Percentiles rank a stretch among this genome's conserved stretches.
These are phyloP conservation scores for Xylariaceae sp. DNA, from an alignment of 2,329 filamentous ascomycete genomes.

Conservation along the genomic window DNA sequence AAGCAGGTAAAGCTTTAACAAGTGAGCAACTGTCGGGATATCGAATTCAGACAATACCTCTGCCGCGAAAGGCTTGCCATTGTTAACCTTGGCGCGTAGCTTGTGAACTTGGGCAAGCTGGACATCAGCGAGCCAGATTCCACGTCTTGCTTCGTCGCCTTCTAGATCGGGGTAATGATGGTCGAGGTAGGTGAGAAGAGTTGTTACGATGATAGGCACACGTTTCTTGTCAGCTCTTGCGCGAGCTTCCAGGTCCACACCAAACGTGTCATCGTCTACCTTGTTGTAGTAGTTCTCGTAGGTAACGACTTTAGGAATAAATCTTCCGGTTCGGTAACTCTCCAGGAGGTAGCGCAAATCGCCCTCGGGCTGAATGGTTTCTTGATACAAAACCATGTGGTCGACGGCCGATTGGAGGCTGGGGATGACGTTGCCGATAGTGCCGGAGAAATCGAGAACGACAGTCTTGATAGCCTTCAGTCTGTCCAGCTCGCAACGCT, in stretches of 20 bases:
- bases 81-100: conserved; percentile 76
- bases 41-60: conserved; percentile 84
- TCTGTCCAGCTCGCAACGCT: conserved; percentile 92
- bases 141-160: conserved; percentile 85
- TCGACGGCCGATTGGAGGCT: conserved; percentile 93
- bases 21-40: conserved; percentile 86
- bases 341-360: conserved; percentile 92
- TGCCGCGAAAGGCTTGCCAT: conserved; percentile 70
- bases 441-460: conserved; percentile 92
- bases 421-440: conserved; percentile 96
- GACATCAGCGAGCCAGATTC: conserved; percentile 92
- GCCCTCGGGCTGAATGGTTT: conserved; percentile 89
- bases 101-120: conserved; percentile 80
- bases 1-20: conserved; percentile 88
- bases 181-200: conserved; percentile 89
- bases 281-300: conserved; percentile 99
- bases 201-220: conserved; percentile 86
- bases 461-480: conserved; percentile 98
- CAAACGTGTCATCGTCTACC: conserved; percentile 95
- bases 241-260: conserved; percentile 92
- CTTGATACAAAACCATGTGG: conserved; percentile 98
- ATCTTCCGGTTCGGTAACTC: conserved; percentile 93
- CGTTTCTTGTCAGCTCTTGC: conserved; percentile 92
- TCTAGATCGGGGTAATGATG: conserved; percentile 97
- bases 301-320: conserved; percentile 80